Percentiles rank a stretch among this genome's conserved stretches.
Evolutionary conservation across 768 basidiomycete genomes (phyloP).

Genomic region (Amanita pseudoporphyria): DNA sequence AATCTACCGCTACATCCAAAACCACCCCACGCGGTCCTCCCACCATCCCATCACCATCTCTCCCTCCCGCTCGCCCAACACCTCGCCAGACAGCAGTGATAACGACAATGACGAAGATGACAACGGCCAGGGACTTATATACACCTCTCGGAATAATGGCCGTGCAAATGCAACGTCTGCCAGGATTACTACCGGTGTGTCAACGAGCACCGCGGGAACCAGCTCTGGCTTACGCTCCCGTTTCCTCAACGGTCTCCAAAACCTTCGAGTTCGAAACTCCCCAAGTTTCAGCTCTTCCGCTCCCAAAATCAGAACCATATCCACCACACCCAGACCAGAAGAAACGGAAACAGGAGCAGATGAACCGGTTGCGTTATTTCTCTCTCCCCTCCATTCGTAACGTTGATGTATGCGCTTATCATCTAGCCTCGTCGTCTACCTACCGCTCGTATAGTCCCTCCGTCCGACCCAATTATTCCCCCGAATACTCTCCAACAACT

Average conservation of each 20-base stretch:
- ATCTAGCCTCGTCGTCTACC: constrained; percentile 55
- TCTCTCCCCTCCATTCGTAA: neutral
- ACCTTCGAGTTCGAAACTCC: neutral
- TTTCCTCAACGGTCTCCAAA: neutral
- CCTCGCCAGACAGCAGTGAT: neutral
- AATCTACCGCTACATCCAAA: neutral
- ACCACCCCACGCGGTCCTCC: neutral
- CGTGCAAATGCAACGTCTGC: neutral
- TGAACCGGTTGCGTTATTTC: constrained; percentile 30
- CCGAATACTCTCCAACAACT: constrained; percentile 33
- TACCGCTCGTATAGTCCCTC: constrained; percentile 50
- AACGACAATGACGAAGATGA: neutral
- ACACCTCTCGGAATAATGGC: neutral
- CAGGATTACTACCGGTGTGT: too few species aligned
- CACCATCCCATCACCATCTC: neutral
- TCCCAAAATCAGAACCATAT: neutral
- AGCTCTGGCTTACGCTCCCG: neutral
- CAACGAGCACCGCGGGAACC: neutral
- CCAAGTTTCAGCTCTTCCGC: neutral
- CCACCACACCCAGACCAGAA: constrained; percentile 20
- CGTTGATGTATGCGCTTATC: neutral
- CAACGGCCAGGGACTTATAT: neutral
- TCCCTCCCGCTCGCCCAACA: too few species aligned
- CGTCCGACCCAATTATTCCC: constrained; percentile 43
- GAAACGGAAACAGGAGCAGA: constrained; percentile 77